Evolutionary conservation across 1,284 basidiomycete genomes (phyloP).

Genomic region (Malassezia obtusa): DNA sequence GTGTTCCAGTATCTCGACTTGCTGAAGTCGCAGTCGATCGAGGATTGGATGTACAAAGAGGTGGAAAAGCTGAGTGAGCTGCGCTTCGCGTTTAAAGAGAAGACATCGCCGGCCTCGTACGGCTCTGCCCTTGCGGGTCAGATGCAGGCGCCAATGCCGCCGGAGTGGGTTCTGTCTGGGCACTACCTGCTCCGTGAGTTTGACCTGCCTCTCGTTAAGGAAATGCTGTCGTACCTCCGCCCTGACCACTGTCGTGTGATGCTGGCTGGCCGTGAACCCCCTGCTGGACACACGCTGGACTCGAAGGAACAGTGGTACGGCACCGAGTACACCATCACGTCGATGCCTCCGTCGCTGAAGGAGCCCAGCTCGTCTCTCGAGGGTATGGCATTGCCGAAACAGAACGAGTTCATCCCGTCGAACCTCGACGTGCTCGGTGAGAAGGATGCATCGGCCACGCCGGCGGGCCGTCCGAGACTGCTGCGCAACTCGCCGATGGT

Average conservation of each 20-base stretch:
- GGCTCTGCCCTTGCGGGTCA: slow-evolving; percentile 66
- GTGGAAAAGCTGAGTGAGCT: slow-evolving; percentile 64
- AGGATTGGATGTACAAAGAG: slow-evolving; percentile 69
- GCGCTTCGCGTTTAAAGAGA: slow-evolving; percentile 81
- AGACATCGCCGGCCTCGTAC: slow-evolving; percentile 67
- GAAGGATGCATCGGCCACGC: slow-evolving; percentile 19
- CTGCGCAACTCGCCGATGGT: slow-evolving; percentile 29
- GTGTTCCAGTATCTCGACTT: slow-evolving; percentile 82
- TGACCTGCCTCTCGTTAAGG: slow-evolving; percentile 60
- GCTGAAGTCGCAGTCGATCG: slow-evolving; percentile 61
- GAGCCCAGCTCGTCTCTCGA: slow-evolving; percentile 22
- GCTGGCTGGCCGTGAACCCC: slow-evolving; percentile 60
- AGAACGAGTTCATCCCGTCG: slow-evolving; percentile 42
- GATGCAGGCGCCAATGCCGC: slow-evolving; percentile 71
- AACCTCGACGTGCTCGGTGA: slow-evolving; percentile 31
- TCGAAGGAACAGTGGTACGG: slow-evolving; percentile 45
- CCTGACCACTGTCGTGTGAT: slow-evolving; percentile 62
- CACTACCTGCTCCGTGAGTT: slow-evolving; percentile 69
- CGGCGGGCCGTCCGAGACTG: slow-evolving; percentile 36
- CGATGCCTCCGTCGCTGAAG: slow-evolving; percentile 26
- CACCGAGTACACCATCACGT: slow-evolving; percentile 41
- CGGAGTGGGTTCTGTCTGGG: slow-evolving; percentile 66
- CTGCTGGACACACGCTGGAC: slow-evolving; percentile 32
- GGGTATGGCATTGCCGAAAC: slow-evolving; percentile 37
- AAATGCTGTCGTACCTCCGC: slow-evolving; percentile 58